Evolutionary conservation across 371 early-diverging fungal genomes (phyloP).

Genomic region (Saksenaea oblongispora): DNA sequence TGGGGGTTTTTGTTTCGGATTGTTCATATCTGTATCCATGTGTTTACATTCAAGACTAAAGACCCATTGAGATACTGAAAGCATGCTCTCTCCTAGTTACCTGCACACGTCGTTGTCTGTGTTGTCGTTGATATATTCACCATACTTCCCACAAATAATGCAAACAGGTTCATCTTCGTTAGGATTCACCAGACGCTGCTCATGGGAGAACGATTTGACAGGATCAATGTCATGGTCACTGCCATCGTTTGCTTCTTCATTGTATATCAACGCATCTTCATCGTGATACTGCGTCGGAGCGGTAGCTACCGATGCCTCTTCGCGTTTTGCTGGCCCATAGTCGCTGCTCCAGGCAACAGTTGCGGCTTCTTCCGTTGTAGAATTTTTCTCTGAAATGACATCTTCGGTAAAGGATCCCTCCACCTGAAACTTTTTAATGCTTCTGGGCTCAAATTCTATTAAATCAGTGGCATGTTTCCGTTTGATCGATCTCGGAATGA

Average conservation of each 20-base stretch:
- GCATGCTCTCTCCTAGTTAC: constrained; percentile 17
- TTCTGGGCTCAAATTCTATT: not conserved
- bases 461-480: not conserved
- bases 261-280: not conserved
- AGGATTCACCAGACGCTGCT: constrained; percentile 37
- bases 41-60: constrained; percentile 46
- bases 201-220: not conserved
- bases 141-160: constrained; percentile 55
- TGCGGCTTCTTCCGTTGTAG: not conserved
- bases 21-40: constrained; percentile 35
- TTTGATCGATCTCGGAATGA: not conserved
- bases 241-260: not conserved
- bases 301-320: not conserved
- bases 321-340: not conserved
- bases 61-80: not conserved
- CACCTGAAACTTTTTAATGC: not conserved
- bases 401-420: not conserved
- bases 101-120: constrained; percentile 55
- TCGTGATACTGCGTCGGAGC: not conserved
- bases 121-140: constrained; percentile 51
- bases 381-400: not conserved
- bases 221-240: not conserved
- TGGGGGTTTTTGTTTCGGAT: not conserved
- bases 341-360: not conserved
- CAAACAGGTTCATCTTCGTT: constrained; percentile 44